These are phyloP conservation scores for Mycena crocata DNA, from an alignment of 768 basidiomycete genomes.

Conservation along the genomic window DNA sequence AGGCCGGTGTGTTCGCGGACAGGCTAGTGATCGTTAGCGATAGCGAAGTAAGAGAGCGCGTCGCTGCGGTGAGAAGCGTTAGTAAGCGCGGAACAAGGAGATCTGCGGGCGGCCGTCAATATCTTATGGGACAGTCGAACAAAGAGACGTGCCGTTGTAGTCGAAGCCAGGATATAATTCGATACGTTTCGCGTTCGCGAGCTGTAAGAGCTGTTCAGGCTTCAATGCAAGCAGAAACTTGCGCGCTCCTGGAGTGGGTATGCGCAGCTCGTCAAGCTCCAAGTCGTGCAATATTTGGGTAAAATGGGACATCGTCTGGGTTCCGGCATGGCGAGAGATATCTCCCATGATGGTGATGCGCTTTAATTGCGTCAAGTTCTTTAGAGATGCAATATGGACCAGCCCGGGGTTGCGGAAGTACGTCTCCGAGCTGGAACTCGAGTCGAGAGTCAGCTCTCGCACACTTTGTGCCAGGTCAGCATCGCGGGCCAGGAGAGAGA, in stretches of 20 bases:
- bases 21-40: not conserved
- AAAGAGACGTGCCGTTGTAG: constrained; percentile 2
- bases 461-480: constrained; percentile 16
- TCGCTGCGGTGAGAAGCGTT: constrained; percentile 18
- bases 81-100: constrained; percentile 1
- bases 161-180: constrained; percentile 1
- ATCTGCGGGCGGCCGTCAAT: not conserved
- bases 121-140: not conserved
- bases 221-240: constrained; percentile 12
- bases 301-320: not conserved
- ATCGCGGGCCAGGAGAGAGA: constrained; percentile 22
- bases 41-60: constrained; percentile 20
- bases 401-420: constrained; percentile 17
- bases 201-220: constrained; percentile 7
- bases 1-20: not conserved
- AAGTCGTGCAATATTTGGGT: constrained; percentile 21
- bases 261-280: constrained; percentile 21
- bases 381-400: constrained; percentile 11
- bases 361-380: constrained; percentile 25
- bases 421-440: not conserved
- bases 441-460: constrained; percentile 24
- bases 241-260: constrained; percentile 11
- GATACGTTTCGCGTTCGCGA: constrained; percentile 20
- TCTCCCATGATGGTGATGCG: constrained; percentile 20
- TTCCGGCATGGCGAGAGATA: constrained; percentile 16